Evolutionary conservation across 768 basidiomycete species (phyloP).

Genomic region (Tylopilus balloui): DNA sequence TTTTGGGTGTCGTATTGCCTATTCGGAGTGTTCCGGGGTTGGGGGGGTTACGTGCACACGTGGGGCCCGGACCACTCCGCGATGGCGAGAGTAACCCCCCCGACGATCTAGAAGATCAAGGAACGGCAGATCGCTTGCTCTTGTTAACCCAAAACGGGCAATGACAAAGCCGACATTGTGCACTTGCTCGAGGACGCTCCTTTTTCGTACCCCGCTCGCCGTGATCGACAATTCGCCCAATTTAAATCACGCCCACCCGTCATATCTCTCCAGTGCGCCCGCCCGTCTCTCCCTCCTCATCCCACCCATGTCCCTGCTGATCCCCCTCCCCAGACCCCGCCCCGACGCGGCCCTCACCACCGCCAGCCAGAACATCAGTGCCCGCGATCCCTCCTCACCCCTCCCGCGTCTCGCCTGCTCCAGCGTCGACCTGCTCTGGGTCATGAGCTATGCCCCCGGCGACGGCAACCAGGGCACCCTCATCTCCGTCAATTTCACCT

Average conservation of each 20-base stretch:
- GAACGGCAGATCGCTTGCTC: slow-evolving; percentile 19
- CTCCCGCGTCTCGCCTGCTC: slow-evolving; percentile 40
- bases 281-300: no score
- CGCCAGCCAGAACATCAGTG: slow-evolving; percentile 8
- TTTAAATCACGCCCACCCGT: slow-evolving; percentile 21
- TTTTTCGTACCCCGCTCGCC: slow-evolving; percentile 11
- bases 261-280: neutral
- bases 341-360: no score
- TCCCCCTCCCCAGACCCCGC: no score
- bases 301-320: no score
- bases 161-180: slow-evolving; percentile 15
- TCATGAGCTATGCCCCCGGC: slow-evolving; percentile 59
- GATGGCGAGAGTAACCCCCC: slow-evolving; percentile 17
- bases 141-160: slow-evolving; percentile 25
- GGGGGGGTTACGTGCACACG: neutral
- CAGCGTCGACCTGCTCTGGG: slow-evolving; percentile 51
- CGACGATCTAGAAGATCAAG: slow-evolving; percentile 18
- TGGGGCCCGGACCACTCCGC: slow-evolving; percentile 22
- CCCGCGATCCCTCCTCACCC: slow-evolving; percentile 5
- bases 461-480: slow-evolving; percentile 61
- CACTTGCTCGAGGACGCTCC: slow-evolving; percentile 5
- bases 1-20: neutral
- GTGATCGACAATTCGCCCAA: slow-evolving; percentile 21
- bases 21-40: neutral
- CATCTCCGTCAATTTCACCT: slow-evolving; percentile 54